These are phyloP conservation scores for Cardamine resedifolia DNA, from an alignment of 345 rosid genomes.

Conservation along the genomic window DNA sequence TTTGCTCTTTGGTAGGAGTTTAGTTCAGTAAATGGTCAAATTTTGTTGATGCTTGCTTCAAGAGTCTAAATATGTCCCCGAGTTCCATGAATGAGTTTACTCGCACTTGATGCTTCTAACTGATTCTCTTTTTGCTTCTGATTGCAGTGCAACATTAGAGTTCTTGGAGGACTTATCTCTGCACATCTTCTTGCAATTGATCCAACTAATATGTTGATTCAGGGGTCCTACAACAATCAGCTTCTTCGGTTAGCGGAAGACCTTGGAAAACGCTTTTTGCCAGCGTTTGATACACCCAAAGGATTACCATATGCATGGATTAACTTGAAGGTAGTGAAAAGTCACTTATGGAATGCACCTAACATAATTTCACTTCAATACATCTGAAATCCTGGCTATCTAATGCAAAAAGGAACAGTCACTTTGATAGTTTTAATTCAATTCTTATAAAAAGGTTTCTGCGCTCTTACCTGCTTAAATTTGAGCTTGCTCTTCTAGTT, in stretches of 20 bases:
- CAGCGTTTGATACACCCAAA: constrained; percentile 85
- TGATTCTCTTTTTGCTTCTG: constrained; percentile 37
- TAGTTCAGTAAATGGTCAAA: constrained; percentile 6
- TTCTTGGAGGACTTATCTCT: constrained; percentile 99
- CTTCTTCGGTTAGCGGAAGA: constrained; percentile 80
- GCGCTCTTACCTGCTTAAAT: neutral
- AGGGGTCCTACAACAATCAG: constrained; percentile 75
- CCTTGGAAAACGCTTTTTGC: constrained; percentile 80
- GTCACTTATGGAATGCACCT: constrained; percentile 5
- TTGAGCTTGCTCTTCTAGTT: constrained; percentile 41
- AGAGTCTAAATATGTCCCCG: neutral
- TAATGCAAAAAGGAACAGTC: neutral
- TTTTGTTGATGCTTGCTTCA: constrained; percentile 8
- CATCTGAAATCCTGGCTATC: neutral
- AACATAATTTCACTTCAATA: neutral
- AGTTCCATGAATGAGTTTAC: neutral
- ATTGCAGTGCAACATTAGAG: constrained; percentile 94
- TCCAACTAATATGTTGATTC: constrained; percentile 68
- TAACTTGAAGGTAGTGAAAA: constrained; percentile 72
- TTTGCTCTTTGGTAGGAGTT: neutral
- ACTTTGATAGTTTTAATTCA: neutral
- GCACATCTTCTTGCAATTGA: constrained; percentile 98
- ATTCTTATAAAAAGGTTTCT: no score
- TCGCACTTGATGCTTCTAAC: constrained; percentile 31
- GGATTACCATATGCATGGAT: constrained; percentile 97